These are phyloP conservation scores for Marasmius tenuissimus DNA, from an alignment of 1,284 basidiomycete species.

Conservation along the genomic window DNA sequence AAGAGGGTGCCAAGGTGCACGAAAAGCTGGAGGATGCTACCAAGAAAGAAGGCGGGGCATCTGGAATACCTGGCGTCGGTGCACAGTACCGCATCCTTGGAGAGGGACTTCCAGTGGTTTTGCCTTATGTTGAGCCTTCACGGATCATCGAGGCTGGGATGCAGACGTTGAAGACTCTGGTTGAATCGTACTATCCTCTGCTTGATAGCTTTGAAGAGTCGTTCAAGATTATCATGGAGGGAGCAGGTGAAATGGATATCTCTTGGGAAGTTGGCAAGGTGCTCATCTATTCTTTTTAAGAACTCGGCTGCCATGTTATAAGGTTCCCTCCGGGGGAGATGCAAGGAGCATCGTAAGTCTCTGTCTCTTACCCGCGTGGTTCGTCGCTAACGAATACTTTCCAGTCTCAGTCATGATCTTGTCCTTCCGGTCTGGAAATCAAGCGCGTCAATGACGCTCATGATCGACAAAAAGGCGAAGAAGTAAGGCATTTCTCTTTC, in stretches of 20 bases:
- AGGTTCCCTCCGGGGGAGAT: conserved; percentile 59
- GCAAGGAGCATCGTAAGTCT: conserved; percentile 54
- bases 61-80: conserved; percentile 34
- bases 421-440: conserved; percentile 91
- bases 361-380: not conserved
- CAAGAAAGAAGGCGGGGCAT: not conserved
- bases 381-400: conserved; percentile 1
- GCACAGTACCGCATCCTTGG: conserved; percentile 78
- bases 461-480: conserved; percentile 95
- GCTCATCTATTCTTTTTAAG: conserved; percentile 32
- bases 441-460: conserved; percentile 78
- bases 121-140: conserved; percentile 73
- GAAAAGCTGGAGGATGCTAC: not conserved
- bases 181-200: conserved; percentile 80
- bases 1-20: conserved; percentile 50
- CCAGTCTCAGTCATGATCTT: conserved; percentile 73
- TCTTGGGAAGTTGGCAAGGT: not conserved
- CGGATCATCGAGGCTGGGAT: conserved; percentile 66
- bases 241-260: conserved; percentile 41
- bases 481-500: conserved; percentile 46
- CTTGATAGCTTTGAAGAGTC: conserved; percentile 60
- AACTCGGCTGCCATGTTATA: conserved; percentile 72
- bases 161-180: conserved; percentile 61
- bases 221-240: conserved; percentile 52
- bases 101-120: conserved; percentile 82